These are phyloP conservation scores for Aureobasidium zeae DNA, from an alignment of 2,329 filamentous ascomycete species.

Conservation along the genomic window DNA sequence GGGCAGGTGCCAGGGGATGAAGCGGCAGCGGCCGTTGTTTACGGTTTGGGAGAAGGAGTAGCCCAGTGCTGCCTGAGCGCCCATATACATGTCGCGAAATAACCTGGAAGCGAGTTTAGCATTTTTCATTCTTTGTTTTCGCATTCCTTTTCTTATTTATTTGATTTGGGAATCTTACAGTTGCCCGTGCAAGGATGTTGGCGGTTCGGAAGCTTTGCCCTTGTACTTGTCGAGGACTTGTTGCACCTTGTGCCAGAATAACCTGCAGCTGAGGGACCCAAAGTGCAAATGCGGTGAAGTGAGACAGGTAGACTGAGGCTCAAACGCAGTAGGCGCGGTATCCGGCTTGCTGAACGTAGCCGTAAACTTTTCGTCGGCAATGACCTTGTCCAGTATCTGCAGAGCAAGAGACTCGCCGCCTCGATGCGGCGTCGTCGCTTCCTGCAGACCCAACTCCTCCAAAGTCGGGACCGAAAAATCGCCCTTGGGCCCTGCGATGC, in stretches of 20 bases:
- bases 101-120: no score
- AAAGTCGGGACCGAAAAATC: slow-evolving; percentile 65
- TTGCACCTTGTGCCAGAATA: slow-evolving; percentile 64
- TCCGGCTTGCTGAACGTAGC: slow-evolving; percentile 69
- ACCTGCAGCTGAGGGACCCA: slow-evolving; percentile 57
- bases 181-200: slow-evolving; percentile 62
- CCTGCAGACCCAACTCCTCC: slow-evolving; percentile 56
- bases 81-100: slow-evolving; percentile 79
- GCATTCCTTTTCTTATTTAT: no score
- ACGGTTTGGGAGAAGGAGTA: slow-evolving; percentile 54
- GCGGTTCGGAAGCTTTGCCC: slow-evolving; percentile 49
- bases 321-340: slow-evolving; percentile 64
- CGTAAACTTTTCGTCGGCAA: slow-evolving; percentile 55
- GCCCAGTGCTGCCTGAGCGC: slow-evolving; percentile 60
- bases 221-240: slow-evolving; percentile 51
- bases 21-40: slow-evolving; percentile 58
- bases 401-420: slow-evolving; percentile 63
- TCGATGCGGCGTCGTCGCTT: slow-evolving; percentile 56
- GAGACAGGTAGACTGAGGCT: slow-evolving; percentile 63
- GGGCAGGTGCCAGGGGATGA: slow-evolving; percentile 70
- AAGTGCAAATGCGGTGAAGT: slow-evolving; percentile 68
- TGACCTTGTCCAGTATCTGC: slow-evolving; percentile 47
- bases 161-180: no score
- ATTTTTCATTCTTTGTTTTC: no score
- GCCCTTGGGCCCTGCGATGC: slow-evolving; percentile 55